Percentiles rank a stretch among this genome's conserved stretches.
These are phyloP conservation scores for Boletus subparvulus DNA, from an alignment of 768 basidiomycete species.

Conservation along the genomic window DNA sequence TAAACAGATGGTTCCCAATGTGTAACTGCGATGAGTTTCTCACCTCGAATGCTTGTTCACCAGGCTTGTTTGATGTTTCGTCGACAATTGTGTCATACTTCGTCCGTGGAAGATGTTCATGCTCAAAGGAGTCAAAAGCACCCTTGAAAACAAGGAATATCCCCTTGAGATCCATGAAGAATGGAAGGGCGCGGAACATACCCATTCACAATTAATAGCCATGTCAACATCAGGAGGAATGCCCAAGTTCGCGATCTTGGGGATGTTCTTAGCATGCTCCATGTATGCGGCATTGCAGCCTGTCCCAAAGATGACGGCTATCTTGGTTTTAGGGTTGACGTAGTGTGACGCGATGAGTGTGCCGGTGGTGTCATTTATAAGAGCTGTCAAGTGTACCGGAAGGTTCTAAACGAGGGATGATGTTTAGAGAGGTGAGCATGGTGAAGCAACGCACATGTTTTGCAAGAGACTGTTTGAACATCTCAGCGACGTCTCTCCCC, in stretches of 20 bases:
- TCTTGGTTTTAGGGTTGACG: slow-evolving; percentile 86
- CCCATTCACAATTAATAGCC: slow-evolving; percentile 98
- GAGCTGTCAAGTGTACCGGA: slow-evolving; percentile 78
- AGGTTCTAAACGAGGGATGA: slow-evolving; percentile 52
- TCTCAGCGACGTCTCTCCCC: slow-evolving; percentile 86
- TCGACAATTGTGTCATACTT: slow-evolving; percentile 94
- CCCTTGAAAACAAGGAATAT: slow-evolving; percentile 49
- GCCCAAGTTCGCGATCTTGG: slow-evolving; percentile 78
- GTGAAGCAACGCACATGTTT: slow-evolving; percentile 57
- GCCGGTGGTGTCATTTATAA: slow-evolving; percentile 98
- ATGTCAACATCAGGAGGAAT: slow-evolving; percentile 68
- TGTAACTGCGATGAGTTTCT: slow-evolving; percentile 3
- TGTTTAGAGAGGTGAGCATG: not conserved
- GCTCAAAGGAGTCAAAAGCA: slow-evolving; percentile 94
- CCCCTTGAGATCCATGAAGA: not conserved
- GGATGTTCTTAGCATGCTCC: slow-evolving; percentile 83
- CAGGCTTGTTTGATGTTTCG: slow-evolving; percentile 93
- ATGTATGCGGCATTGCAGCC: slow-evolving; percentile 99
- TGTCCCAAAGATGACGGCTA: slow-evolving; percentile 96
- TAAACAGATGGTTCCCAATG: not conserved
- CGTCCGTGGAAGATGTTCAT: slow-evolving; percentile 92
- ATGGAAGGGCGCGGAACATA: slow-evolving; percentile 32
- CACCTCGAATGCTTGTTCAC: slow-evolving; percentile 91
- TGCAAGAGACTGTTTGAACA: slow-evolving; percentile 83
- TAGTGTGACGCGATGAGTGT: slow-evolving; percentile 97